Base-by-base conservation (phyloP, 768 basidiomycete species). In the Auricularia sp. region DNA sequence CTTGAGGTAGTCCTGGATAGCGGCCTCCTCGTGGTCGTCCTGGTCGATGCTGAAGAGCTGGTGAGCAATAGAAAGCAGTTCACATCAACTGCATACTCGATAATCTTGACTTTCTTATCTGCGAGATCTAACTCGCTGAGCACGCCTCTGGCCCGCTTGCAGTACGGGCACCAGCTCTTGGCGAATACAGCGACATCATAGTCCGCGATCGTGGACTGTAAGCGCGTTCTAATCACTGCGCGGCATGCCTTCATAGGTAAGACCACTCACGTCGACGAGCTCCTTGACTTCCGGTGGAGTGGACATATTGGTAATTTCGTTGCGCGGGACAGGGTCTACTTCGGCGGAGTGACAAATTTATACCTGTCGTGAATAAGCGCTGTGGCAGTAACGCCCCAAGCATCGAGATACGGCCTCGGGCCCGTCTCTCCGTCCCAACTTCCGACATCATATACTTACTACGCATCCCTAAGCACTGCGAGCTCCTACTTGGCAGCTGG, bases 1-100 rank as follows among this genome's bases (percentile, higher is more conserved):
- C 2, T 11, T 23, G 3, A 93, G 78, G 69, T 91, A 91, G 29
- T 74, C 69, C 70, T 92, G 91, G 64, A 92, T 89, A 0, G 70
- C 83, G 18, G 66, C 16, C 10, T 84, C 87, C 44, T 92, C 86
- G 0, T 51, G 6, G 47, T 83, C 77, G 39, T 75, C 76, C 61
- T 77, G 67, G 71, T 90, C 86, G 60, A 91, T 75, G 71, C 89
- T 88, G 61, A 56, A 54, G 65, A 29, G 29, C 11, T 11, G 16
- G 47, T 51, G 16, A 51, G 47, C 14, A 16, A 8, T 16, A 2
- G 54, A 39, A 14, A 47, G 39, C 21, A 39, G 35, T 7, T 36
- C 36, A 3, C 7, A 56, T 39, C 21, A 36, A 29, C 5, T 18
- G 73, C 81, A 47, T 66, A 86, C 85, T 86, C 84, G 62, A 79